Evolutionary conservation across 495 filamentous ascomycete species (phyloP).

Genomic region (Podospora didyma): DNA sequence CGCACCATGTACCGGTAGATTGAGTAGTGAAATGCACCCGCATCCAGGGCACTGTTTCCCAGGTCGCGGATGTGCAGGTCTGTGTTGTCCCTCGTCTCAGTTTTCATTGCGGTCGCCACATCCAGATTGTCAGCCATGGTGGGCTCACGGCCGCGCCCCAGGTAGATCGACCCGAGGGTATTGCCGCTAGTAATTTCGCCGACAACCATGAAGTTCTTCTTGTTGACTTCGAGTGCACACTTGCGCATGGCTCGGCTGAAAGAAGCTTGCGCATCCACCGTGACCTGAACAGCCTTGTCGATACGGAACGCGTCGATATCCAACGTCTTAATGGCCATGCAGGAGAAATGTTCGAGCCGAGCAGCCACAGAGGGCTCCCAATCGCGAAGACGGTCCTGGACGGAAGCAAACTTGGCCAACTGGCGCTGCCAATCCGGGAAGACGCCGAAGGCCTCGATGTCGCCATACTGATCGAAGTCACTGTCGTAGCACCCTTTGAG

Average conservation of each 20-base stretch:
- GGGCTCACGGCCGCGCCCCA: slow-evolving; percentile 62
- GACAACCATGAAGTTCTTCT: slow-evolving; percentile 61
- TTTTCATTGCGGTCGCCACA: slow-evolving; percentile 35
- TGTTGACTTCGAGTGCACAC: slow-evolving; percentile 54
- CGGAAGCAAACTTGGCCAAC: slow-evolving; percentile 69
- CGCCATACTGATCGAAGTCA: slow-evolving; percentile 70
- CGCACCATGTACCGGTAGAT: slow-evolving; percentile 65
- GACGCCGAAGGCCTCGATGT: slow-evolving; percentile 64
- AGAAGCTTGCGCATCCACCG: slow-evolving; percentile 58
- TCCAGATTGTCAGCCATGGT: slow-evolving; percentile 31
- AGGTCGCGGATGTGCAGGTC: slow-evolving; percentile 47
- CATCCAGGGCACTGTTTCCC: slow-evolving; percentile 58
- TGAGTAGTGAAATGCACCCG: slow-evolving; percentile 66
- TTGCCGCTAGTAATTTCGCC: slow-evolving; percentile 66
- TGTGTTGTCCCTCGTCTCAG: slow-evolving; percentile 42
- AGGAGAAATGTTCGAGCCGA: slow-evolving; percentile 60
- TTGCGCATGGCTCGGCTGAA: slow-evolving; percentile 51
- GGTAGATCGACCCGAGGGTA: slow-evolving; percentile 59
- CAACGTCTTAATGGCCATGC: slow-evolving; percentile 59
- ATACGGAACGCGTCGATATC: slow-evolving; percentile 69
- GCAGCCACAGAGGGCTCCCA: slow-evolving; percentile 60
- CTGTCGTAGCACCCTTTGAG: slow-evolving; percentile 62
- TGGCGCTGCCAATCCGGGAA: slow-evolving; percentile 64
- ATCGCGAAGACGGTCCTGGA: slow-evolving; percentile 71
- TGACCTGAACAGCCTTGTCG: slow-evolving; percentile 65